Base-by-base conservation (phyloP, 208 protist species). In the Sergeia podlipaevii region DNA sequence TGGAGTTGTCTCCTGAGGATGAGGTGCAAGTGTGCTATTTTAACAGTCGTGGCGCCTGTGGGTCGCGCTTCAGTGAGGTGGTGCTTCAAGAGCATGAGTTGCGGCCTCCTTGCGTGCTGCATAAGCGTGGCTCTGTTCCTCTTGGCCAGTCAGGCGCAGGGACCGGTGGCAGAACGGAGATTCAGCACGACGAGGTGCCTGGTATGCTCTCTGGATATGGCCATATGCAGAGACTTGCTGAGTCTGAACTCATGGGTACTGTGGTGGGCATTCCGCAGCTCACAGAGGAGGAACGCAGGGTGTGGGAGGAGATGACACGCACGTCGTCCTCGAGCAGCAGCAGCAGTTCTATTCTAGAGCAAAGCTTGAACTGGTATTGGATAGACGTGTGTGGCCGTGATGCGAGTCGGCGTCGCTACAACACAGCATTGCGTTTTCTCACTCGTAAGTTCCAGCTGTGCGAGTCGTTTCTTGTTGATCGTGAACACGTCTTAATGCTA, bases 341-440 rank as follows among this genome's bases (percentile, higher is more conserved):
- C 3, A 50, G 46, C 36, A 63, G 47, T 29, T 88, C 74, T 1
- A 76, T 79, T 48, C 56, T 91, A 4, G 81, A 90, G 71, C 75
- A 87, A 70, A 91, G 74, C 59, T 67, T 91, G 5, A 93, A 93
- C 69, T 93, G 86, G 86, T 87, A 93, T 59, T 93, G 81, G 80
- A 71, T 93, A 43, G 86, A 90, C 42, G 80, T 93, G 41, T 77
- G 69, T 20, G 86, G 86, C 15, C 75, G 81, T 26, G 86, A 93
- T 53, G 38, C 65, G 3, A 70, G 59, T 39, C 60, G 54, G 32
- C 57, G 57, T n/a, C 64, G 66, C 41, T 93, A 93, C 74, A 77
- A 82, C 52, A 64, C 20, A 18, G 77, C 65, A 0, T 65, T 93
- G 53, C 72, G 73, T 62, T 69, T 59, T 27, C 55, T 93, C 4